phyloP scores from a whole-genome alignment of 1,139 yeast species.

The Pichia sp. region DNA sequence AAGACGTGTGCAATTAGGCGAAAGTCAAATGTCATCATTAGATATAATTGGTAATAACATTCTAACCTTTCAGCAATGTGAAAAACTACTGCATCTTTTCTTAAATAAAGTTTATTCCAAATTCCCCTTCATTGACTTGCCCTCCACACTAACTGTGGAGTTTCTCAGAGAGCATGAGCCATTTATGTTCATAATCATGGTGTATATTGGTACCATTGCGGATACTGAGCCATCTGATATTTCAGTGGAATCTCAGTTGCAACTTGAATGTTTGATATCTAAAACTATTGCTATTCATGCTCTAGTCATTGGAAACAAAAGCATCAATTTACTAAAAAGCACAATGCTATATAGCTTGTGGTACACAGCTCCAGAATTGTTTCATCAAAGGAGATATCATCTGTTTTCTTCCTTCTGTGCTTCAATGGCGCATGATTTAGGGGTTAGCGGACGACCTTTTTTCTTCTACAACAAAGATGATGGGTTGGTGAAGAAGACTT shows the following conservation, averaged over 20 bases:
- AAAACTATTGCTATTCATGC: slow-evolving; percentile 58
- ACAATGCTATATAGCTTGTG: slow-evolving; percentile 62
- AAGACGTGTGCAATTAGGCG: slow-evolving; percentile 36
- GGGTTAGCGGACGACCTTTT: slow-evolving; percentile 53
- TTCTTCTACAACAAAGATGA: slow-evolving; percentile 39
- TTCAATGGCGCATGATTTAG: slow-evolving; percentile 71
- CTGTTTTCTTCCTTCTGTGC: slow-evolving; percentile 62
- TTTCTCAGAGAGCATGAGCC: slow-evolving; percentile 52
- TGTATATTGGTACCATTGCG: slow-evolving; percentile 56
- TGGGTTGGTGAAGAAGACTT: slow-evolving; percentile 34
- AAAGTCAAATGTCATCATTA: slow-evolving; percentile 24
- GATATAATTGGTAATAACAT: slow-evolving; percentile 50
- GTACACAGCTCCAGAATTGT: slow-evolving; percentile 82
- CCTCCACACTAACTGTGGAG: slow-evolving; percentile 41
- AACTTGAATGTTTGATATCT: slow-evolving; percentile 56
- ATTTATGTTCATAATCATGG: slow-evolving; percentile 56
- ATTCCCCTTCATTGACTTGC: slow-evolving; percentile 55
- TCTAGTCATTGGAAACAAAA: slow-evolving; percentile 67
- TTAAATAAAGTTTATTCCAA: slow-evolving; percentile 36
- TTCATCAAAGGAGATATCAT: slow-evolving; percentile 74
- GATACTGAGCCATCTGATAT: slow-evolving; percentile 34
- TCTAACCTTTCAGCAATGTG: slow-evolving; percentile 48
- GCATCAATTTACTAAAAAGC: slow-evolving; percentile 62
- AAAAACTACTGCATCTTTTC: slow-evolving; percentile 42
- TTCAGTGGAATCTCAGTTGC: slow-evolving; percentile 37